Conservation (phyloP, 306 rosid species). For the Cicer judaicum region DNA sequence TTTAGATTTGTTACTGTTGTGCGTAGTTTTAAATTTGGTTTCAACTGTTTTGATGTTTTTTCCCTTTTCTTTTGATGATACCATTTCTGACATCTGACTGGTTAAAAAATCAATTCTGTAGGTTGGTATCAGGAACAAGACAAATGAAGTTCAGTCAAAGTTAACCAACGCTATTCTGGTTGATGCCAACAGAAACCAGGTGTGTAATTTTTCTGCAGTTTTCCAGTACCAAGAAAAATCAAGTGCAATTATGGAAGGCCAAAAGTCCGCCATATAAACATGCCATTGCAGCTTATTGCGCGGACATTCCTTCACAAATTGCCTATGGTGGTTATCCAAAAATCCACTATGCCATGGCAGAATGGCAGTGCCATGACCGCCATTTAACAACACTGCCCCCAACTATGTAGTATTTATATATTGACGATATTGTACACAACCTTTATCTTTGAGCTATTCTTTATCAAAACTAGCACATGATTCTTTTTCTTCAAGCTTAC, state of each 20-base stretch:
- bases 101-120: slow-evolving; percentile 45
- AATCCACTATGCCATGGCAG: too few relatives aligned
- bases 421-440: background rate
- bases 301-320: too few relatives aligned
- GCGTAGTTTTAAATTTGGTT: slow-evolving; percentile 30
- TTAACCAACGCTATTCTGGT: slow-evolving; percentile 69
- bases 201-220: slow-evolving; percentile 40
- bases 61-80: slow-evolving; percentile 23
- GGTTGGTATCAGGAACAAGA: slow-evolving; percentile 90
- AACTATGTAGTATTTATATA: slow-evolving; percentile 1
- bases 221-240: slow-evolving; percentile 30
- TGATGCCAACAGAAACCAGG: slow-evolving; percentile 94
- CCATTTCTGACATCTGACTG: slow-evolving; percentile 33
- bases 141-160: slow-evolving; percentile 86
- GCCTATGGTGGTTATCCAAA: too few relatives aligned
- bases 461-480: background rate
- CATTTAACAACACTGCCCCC: too few relatives aligned
- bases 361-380: too few relatives aligned
- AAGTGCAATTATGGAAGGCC: background rate
- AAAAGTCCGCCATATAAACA: too few relatives aligned
- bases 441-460: slow-evolving; percentile 13
- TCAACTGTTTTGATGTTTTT: slow-evolving; percentile 16
- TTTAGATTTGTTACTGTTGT: slow-evolving; percentile 21
- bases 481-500: background rate
- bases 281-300: too few relatives aligned